Base-by-base conservation (phyloP, 495 filamentous ascomycete species). In the Extremus antarcticus region DNA sequence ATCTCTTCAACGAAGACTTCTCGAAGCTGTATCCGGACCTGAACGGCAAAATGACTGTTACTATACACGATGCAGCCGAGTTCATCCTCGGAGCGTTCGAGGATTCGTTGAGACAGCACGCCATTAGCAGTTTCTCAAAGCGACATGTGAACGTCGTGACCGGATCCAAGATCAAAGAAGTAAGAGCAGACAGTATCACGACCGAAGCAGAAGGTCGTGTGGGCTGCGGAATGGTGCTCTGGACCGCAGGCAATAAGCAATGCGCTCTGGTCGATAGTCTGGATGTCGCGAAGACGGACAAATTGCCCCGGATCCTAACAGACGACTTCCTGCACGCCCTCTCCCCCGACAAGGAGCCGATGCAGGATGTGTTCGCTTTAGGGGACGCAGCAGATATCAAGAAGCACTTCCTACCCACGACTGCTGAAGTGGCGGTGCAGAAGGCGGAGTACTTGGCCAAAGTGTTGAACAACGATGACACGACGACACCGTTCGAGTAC, bases 21-120 rank as follows among this genome's bases (percentile, higher is more conserved):
- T 43, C 48, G 21, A 43, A 52, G 15, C 50, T 70, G 21, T 70
- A 68, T 55, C 66, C 66, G 1, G 50, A 67, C 38, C 54, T 70
- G 0, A 52, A 51, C 43, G 59, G 47, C 4, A 51, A 61, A 15
- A 45, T 66, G 19, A 43, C 23, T 10, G 59, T 70, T 25, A 58
- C 62, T 13, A 63, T 70, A 57, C 58, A 68, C 50, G 66, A 70
- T 54, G 65, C 68, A n/a, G 66, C 66, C 21, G 52, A 60, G 2
- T 47, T 63, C 25, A 60, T 68, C 13, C 51, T 68, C 10, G 55
- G 57, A 2, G 57, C 50, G 7, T 70, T 65, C 43, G 68, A 70
- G 43, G 51, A 50, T 1, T 65, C 65, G 16, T 51, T 68, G 17
- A 48, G 62, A 11, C 56, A 68, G 39, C 67, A 70, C 47, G 67